Base-by-base conservation (phyloP, 805 yeast species). In the Ogataea pilisensis region DNA sequence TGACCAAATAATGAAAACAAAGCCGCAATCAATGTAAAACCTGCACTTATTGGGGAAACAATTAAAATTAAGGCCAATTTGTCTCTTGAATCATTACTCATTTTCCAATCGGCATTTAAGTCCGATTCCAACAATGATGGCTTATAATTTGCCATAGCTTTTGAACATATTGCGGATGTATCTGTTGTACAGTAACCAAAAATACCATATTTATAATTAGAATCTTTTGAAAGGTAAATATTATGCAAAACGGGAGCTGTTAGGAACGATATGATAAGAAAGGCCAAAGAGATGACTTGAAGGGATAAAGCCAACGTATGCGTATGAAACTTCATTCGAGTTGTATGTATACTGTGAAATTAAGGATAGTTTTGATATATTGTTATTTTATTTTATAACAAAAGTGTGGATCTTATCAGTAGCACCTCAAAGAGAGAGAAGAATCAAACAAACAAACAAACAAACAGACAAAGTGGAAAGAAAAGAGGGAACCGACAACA, bases 11-110 rank as follows among this genome's bases (percentile, higher is more conserved):
- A 30, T 8, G 67, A 65, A 24, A 70, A 49, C 2, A 73, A 8
- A 21, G 70, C 50, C 1, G 77, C 58, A 11, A 76, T 34, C 31
- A 84, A 69, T 11, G 78, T 75, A 33, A 85, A 52, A 5, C 82
- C 85, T 11, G 81, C 80, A 18, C 89, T 81, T 24, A 84, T 67
- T 1, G 93, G 93, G 11, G 75, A 68, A 25, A 81, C 66, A 22
- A 85, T 69, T 34, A 85, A 63, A 18, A 77, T 65, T 45, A 75
- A 69, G 2, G 78, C 75, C 38, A 85, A 60, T 1, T 69, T 65
- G 42, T 72, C 66, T 54, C 91, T 68, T 1, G 76, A 69, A 27
- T 45, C 45, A 11, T 51, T 44, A 31, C 63, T 62, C 63, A 81
- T 61, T 30, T 66, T 54, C 86, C 89, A 82, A 49, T 67, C 66